These are phyloP conservation scores for Kwoniella shandongensis DNA, from an alignment of 768 basidiomycete genomes.

Conservation along the genomic window DNA sequence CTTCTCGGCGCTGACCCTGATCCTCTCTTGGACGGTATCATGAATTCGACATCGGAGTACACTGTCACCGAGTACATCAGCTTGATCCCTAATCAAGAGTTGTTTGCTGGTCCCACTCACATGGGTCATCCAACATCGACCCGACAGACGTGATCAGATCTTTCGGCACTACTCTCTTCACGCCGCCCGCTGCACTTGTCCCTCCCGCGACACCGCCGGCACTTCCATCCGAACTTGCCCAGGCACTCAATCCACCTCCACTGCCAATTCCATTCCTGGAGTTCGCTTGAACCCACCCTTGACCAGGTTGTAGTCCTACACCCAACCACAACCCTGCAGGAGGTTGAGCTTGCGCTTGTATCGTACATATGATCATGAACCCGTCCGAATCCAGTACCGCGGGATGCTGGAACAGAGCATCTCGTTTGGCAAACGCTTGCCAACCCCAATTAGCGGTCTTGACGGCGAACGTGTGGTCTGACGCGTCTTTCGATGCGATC, in stretches of 20 bases:
- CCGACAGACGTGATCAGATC: slow-evolving; percentile 71
- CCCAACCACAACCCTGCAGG: slow-evolving; percentile 55
- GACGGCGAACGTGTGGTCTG: slow-evolving; percentile 76
- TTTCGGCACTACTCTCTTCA: slow-evolving; percentile 61
- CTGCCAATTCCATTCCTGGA: slow-evolving; percentile 22
- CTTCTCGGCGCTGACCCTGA: slow-evolving; percentile 32
- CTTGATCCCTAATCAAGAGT: background rate
- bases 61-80: slow-evolving; percentile 30
- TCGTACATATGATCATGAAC: slow-evolving; percentile 74
- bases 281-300: slow-evolving; percentile 55
- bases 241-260: slow-evolving; percentile 47
- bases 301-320: slow-evolving; percentile 47
- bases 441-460: slow-evolving; percentile 87
- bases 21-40: slow-evolving; percentile 61
- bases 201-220: slow-evolving; percentile 50
- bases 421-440: slow-evolving; percentile 73
- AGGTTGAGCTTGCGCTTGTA: slow-evolving; percentile 66
- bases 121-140: slow-evolving; percentile 67
- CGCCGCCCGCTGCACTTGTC: slow-evolving; percentile 38
- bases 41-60: slow-evolving; percentile 81
- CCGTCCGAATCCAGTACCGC: slow-evolving; percentile 60
- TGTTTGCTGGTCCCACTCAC: slow-evolving; percentile 22
- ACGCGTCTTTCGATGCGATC: slow-evolving; percentile 66
- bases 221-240: slow-evolving; percentile 43
- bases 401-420: slow-evolving; percentile 62